Conservation (phyloP, 2,329 filamentous ascomycete genomes). For the Metarhizium album region DNA sequence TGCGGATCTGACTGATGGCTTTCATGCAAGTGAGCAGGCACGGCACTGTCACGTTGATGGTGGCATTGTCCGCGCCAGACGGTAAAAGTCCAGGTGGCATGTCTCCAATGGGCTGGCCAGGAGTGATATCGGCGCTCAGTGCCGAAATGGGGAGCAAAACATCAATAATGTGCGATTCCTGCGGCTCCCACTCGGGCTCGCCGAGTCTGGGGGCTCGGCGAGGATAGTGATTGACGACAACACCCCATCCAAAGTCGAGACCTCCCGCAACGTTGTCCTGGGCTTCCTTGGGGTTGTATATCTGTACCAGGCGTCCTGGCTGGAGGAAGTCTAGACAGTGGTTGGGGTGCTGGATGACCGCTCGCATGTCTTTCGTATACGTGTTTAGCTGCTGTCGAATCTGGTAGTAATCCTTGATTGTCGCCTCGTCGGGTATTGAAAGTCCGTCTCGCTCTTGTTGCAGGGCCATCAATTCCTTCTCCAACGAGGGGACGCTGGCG, state of each 20-base stretch:
- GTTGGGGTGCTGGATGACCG: slow-evolving; percentile 84
- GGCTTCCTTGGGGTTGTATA: slow-evolving; percentile 57
- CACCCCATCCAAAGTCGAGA: slow-evolving; percentile 86
- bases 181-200: slow-evolving; percentile 56
- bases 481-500: slow-evolving; percentile 70
- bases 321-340: slow-evolving; percentile 80
- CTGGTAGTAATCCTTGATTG: slow-evolving; percentile 89
- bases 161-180: slow-evolving; percentile 74
- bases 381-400: slow-evolving; percentile 72
- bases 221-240: slow-evolving; percentile 62
- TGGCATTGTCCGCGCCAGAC: slow-evolving; percentile 17
- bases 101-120: slow-evolving; percentile 24
- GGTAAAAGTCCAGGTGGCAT: slow-evolving; percentile 51
- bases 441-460: slow-evolving; percentile 65
- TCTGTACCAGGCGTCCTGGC: slow-evolving; percentile 74
- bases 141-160: slow-evolving; percentile 57
- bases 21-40: slow-evolving; percentile 80
- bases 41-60: slow-evolving; percentile 45
- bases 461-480: slow-evolving; percentile 70
- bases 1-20: slow-evolving; percentile 69
- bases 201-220: slow-evolving; percentile 57
- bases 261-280: slow-evolving; percentile 24
- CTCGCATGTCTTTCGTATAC: slow-evolving; percentile 81
- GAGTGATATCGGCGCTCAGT: slow-evolving; percentile 35
- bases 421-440: slow-evolving; percentile 73